phyloP scores from a whole-genome alignment of 139 green algal species.

The Haematococcus sp. region DNA sequence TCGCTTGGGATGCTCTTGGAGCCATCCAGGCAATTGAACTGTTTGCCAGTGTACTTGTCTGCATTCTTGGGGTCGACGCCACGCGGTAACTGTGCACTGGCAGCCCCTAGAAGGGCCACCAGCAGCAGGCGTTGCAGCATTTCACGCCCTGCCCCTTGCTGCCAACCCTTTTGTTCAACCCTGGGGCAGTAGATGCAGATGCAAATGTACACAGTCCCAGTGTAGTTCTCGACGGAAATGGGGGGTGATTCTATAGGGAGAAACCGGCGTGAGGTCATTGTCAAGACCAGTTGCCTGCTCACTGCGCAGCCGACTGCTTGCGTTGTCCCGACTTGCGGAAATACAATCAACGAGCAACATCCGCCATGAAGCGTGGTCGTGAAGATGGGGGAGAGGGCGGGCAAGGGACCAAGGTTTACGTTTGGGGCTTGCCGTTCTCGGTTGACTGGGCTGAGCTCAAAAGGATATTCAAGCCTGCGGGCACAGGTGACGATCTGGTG shows the following conservation, averaged over 20 bases:
- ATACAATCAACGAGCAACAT: too few relatives aligned
- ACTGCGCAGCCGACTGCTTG: too few relatives aligned
- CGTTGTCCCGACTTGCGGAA: too few relatives aligned
- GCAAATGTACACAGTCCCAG: too few relatives aligned
- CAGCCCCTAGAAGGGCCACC: neutral
- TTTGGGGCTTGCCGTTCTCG: conserved; percentile 60
- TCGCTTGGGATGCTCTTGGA: conserved; percentile 47
- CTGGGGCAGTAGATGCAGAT: too few relatives aligned
- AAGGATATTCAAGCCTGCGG: conserved; percentile 58
- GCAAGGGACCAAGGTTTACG: conserved; percentile 43
- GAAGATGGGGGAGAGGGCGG: neutral
- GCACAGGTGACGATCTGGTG: conserved; percentile 20
- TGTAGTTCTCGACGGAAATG: too few relatives aligned
- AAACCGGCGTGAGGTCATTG: too few relatives aligned
- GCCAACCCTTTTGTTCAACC: too few relatives aligned
- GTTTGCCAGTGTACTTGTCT: conserved; percentile 24
- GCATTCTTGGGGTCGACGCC: conserved; percentile 30
- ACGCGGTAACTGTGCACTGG: conserved; percentile 2
- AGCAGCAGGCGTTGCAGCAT: conserved; percentile 5
- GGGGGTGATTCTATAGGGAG: too few relatives aligned
- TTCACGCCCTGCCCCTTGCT: neutral
- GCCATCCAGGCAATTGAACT: conserved; percentile 73
- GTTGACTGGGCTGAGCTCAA: conserved; percentile 71
- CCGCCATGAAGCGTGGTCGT: neutral
- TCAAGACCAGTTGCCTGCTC: too few relatives aligned